Percentiles rank a stretch among this genome's conserved stretches.
Evolutionary conservation across 495 filamentous ascomycete genomes (phyloP).

Genomic region (Xeromyces bisporus): DNA sequence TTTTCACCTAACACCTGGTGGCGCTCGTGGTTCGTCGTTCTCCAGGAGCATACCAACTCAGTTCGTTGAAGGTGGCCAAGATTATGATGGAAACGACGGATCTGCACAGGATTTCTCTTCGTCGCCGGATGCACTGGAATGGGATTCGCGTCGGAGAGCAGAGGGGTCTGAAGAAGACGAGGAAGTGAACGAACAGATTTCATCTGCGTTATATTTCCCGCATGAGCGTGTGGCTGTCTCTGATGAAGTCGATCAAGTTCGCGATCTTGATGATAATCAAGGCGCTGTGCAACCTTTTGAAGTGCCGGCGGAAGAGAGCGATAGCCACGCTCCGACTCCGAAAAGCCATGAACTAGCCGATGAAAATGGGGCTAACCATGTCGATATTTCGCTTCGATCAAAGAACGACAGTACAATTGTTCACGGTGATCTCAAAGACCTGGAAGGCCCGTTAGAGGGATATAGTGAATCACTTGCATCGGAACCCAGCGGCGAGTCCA

Average conservation of each 20-base stretch:
- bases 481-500: conserved; percentile 28
- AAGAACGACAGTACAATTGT: conserved; percentile 42
- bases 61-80: conserved; percentile 18
- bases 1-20: conserved; percentile 39
- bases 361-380: conserved; percentile 25
- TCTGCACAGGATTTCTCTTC: conserved; percentile 10
- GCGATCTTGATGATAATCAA: conserved; percentile 30
- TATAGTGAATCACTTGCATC: conserved; percentile 19
- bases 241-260: conserved; percentile 20
- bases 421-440: conserved; percentile 38
- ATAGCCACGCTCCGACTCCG: conserved; percentile 17
- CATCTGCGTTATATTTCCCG: conserved; percentile 82
- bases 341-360: conserved; percentile 15
- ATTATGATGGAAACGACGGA: conserved; percentile 14
- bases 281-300: conserved; percentile 17
- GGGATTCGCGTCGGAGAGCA: conserved; percentile 21
- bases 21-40: conserved; percentile 33
- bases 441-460: conserved; percentile 17
- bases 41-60: conserved; percentile 37
- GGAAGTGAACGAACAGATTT: conserved; percentile 83
- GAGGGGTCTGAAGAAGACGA: conserved; percentile 55
- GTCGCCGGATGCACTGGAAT: conserved; percentile 11
- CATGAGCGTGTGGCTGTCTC: conserved; percentile 46
- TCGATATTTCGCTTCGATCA: conserved; percentile 47
- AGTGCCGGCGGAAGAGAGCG: conserved; percentile 16